These are phyloP conservation scores for Ophiorrhiza pumila DNA, from an alignment of 257 asterid species.

Conservation along the genomic window DNA sequence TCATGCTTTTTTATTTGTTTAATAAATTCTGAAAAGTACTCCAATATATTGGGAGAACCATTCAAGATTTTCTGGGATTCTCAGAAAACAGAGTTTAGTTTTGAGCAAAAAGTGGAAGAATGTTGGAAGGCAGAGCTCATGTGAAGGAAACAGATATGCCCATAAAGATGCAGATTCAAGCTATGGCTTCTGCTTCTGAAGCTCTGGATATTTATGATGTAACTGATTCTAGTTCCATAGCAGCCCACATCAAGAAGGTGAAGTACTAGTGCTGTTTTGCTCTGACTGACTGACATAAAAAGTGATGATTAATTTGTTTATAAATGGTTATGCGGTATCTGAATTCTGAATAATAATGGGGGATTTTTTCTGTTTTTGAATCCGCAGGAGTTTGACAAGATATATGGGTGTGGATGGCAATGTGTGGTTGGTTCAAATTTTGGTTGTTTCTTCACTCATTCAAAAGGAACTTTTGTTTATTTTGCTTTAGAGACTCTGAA, in stretches of 20 bases:
- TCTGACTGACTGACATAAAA: not conserved
- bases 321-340: not conserved
- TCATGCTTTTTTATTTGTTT: not conserved
- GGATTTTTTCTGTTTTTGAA: not conserved
- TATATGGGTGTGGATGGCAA: conserved; percentile 85
- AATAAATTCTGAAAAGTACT: not conserved
- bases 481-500: conserved; percentile 74
- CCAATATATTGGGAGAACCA: not conserved
- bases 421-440: conserved; percentile 88
- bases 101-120: not conserved
- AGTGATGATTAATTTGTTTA: too few relatives aligned
- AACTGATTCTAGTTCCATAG: conserved; percentile 45
- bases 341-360: not conserved
- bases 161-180: conserved; percentile 83
- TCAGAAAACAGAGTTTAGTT: not conserved
- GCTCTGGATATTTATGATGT: conserved; percentile 81
- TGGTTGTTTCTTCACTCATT: conserved; percentile 81
- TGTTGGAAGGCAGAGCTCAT: conserved; percentile 53
- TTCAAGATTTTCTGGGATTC: not conserved
- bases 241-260: conserved; percentile 55
- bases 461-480: conserved; percentile 71
- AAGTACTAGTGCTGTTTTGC: not conserved
- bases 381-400: conserved; percentile 70
- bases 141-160: conserved; percentile 71
- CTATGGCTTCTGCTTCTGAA: conserved; percentile 73